Percentiles rank a stretch among this genome's conserved stretches.
These are phyloP conservation scores for Mortierella sp. DNA, from an alignment of 371 early-diverging fungal genomes.

Conservation along the genomic window DNA sequence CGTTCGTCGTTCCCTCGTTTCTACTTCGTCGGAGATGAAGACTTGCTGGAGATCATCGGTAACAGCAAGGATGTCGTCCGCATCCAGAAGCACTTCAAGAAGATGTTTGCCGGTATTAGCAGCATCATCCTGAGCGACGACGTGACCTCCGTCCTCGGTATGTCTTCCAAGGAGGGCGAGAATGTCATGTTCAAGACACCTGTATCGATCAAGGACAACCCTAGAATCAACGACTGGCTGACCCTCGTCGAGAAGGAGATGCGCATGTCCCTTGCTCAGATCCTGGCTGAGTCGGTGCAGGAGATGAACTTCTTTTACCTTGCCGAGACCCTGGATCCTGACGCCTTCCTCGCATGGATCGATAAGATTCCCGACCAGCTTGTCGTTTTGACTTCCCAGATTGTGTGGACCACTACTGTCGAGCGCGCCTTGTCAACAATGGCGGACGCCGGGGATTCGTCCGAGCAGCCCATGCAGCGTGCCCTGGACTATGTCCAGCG, in stretches of 20 bases:
- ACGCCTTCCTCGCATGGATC: conserved; percentile 87
- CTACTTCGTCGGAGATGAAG: conserved; percentile 99
- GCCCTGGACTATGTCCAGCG: conserved; percentile 79
- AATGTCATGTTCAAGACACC: conserved; percentile 84
- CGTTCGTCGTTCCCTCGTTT: conserved; percentile 98
- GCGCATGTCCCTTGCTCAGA: conserved; percentile 85
- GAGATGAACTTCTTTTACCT: conserved; percentile 78
- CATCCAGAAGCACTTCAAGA: conserved; percentile 98
- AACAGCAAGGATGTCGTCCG: conserved; percentile 96
- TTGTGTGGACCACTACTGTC: conserved; percentile 91
- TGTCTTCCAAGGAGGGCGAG: conserved; percentile 96
- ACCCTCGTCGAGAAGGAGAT: conserved; percentile 95
- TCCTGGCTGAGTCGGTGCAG: conserved; percentile 80
- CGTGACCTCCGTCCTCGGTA: conserved; percentile 78
- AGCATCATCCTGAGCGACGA: conserved; percentile 88
- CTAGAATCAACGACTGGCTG: conserved; percentile 98
- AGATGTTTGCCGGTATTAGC: conserved; percentile 99
- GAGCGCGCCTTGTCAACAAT: conserved; percentile 79
- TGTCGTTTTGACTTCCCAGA: conserved; percentile 92
- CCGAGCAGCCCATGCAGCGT: conserved; percentile 63
- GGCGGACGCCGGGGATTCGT: conserved; percentile 52
- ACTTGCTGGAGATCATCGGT: conserved; percentile 98
- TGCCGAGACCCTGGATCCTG: conserved; percentile 70
- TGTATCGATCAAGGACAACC: conserved; percentile 85
- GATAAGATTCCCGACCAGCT: conserved; percentile 94